Evolutionary conservation across 2,329 filamentous ascomycete species (phyloP), one percentile per base, ranked within the genome.

Genomic region (Clonostachys sp.): DNA sequence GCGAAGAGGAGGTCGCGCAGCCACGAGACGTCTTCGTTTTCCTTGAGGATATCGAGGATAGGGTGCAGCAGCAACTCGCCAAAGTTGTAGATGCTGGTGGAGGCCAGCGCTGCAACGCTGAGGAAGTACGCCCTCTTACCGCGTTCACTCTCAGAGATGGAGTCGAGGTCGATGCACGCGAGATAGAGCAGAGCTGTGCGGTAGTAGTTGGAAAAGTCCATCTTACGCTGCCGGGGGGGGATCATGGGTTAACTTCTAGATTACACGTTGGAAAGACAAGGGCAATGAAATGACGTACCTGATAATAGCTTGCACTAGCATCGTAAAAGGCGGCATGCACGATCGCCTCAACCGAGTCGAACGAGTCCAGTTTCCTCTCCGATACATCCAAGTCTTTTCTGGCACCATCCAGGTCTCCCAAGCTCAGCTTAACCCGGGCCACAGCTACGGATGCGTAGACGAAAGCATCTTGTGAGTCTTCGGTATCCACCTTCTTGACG

Each of bases 71-170:
- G 83, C n/a, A 99, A 85, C 75, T 99, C 94, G 67, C 94, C 94
- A 59, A 99, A 99, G 76, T 99, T 99, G 82, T 99, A 97, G 73
- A 97, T 99, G 60, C 84, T 89, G 61, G 92, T 89, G 45, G 91
- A 96, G 38, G 96, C 88, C 9, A 99, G 80, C 10, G 94, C 94
- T 30, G 94, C 91, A 46, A 97, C 86, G 61, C 88, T 88, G 52
- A 99, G 84, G 66, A 96, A 91, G 71, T 96, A 95, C 41, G 94
- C 94, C 58, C 92, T 85, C 50, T 80, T 80, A 65, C 86, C 85
- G 59, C 89, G 86, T 66, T 99, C 91, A 47, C 80, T 75, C 46
- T 83, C 73, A 41, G 84, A 78, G 49, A 99, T 77, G 47, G 87
- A 80, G 50, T 83, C 77, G 54, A 96, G 73, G 59, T 96, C 87